Percentiles rank a stretch among this genome's conserved stretches.
Conservation (phyloP, 306 rosid species). For the Fragaria vesca region DNA sequence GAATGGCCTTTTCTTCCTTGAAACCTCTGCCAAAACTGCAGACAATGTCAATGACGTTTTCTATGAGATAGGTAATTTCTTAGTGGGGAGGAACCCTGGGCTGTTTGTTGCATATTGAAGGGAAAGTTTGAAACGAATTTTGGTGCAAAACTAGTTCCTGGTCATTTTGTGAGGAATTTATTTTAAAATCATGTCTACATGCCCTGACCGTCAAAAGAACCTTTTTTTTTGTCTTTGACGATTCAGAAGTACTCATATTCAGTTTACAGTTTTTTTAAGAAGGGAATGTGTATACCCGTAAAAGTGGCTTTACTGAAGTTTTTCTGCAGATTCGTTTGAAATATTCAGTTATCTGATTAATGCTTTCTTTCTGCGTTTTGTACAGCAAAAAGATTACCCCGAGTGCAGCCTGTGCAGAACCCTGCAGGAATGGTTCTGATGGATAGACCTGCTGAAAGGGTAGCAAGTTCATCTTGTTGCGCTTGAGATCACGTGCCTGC, state of each 20-base stretch:
- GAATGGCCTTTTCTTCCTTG: conserved; percentile 57
- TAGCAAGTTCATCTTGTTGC: conserved; percentile 49
- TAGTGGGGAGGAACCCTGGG: neutral
- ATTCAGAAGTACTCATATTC: neutral
- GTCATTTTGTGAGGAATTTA: neutral
- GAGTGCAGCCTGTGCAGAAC: conserved; percentile 53
- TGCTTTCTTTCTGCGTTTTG: neutral
- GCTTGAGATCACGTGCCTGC: conserved; percentile 18
- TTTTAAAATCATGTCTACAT: neutral
- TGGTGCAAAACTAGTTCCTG: neutral
- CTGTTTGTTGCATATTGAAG: neutral
- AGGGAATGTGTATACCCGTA: neutral
- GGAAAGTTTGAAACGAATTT: neutral
- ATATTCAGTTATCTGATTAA: neutral
- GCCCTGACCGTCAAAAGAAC: neutral
- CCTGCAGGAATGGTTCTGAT: conserved; percentile 54
- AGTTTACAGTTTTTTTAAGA: neutral
- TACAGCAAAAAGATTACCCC: conserved; percentile 52
- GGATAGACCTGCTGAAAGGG: conserved; percentile 57
- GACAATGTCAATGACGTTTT: conserved; percentile 56
- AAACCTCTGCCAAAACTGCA: conserved; percentile 66
- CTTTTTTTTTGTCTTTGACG: no score
- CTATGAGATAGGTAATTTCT: conserved; percentile 51
- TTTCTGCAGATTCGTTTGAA: neutral
- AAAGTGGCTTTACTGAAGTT: neutral